Evolutionary conservation across 192 early-diverging fungal species (phyloP).

Genomic region (Cladochytrium replicatum): DNA sequence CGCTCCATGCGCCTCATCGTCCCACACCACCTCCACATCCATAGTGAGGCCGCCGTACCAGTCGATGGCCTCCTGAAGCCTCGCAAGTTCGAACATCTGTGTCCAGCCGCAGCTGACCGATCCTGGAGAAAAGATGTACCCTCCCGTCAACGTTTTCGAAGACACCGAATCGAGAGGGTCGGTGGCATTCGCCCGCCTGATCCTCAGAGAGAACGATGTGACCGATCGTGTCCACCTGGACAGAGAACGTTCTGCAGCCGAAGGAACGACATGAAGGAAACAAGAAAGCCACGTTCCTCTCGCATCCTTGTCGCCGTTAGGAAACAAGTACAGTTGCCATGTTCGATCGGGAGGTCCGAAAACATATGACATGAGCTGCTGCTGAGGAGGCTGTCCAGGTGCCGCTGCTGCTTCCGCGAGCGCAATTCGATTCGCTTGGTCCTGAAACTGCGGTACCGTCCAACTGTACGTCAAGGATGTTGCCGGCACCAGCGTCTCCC

Average conservation of each 20-base stretch:
- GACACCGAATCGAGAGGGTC: constrained; percentile 11
- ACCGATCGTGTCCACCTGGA: constrained; percentile 24
- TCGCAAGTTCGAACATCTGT: too few species aligned
- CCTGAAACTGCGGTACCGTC: constrained; percentile 15
- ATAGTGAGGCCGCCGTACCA: too few species aligned
- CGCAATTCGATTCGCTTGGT: too few species aligned
- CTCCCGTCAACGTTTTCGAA: constrained; percentile 34
- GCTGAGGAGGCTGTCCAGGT: constrained; percentile 4
- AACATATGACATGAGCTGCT: constrained; percentile 4
- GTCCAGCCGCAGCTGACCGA: constrained; percentile 6
- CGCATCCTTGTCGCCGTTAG: constrained; percentile 7
- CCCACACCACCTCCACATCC: too few species aligned
- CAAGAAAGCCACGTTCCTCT: constrained; percentile 11
- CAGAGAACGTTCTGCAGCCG: constrained; percentile 12
- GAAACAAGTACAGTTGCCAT: constrained; percentile 21
- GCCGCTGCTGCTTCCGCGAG: not conserved
- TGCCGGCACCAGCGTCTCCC: constrained; percentile 14
- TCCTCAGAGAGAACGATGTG: constrained; percentile 27
- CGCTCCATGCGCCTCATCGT: too few species aligned
- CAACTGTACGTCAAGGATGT: constrained; percentile 21
- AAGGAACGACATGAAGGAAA: constrained; percentile 19
- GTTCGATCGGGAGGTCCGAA: constrained; percentile 26
- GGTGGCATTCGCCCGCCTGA: not conserved
- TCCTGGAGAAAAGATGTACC: constrained; percentile 19
- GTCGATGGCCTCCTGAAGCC: too few species aligned